Evolutionary conservation across 768 basidiomycete species (phyloP), one percentile per base, ranked within the genome.

Genomic region (Phlegmacium glaucopus): DNA sequence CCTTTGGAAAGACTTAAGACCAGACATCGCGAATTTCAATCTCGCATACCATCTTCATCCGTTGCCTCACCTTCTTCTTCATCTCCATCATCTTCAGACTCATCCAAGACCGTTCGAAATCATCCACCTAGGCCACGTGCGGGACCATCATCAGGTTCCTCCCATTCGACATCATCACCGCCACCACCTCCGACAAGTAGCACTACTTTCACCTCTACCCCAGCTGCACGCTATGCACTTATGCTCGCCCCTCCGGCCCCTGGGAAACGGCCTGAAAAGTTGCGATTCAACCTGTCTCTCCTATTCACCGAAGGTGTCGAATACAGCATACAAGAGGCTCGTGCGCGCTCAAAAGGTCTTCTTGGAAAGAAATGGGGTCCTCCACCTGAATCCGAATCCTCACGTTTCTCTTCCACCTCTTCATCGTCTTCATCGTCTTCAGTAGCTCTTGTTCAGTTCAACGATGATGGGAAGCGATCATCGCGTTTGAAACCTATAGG

Each of bases 1-100:
- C 94, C 95, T 3, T 60, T 89, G 16, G 91, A 91, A 56, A 78
- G 91, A 39, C 74, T 99, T 36, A 93, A 92, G 69, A 82, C 76
- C 35, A 75, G 84, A 45, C 90, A 93, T 60, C 72, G 80, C 28
- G 87, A 90, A 25, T 97, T 95, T 63, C 83, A 87, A 55, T 73
- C 59, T 58, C 82, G 82, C 48, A 61, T 75, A 37, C 64, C 80
- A 64, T 53, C 61, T 28, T 49, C 59, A 6, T 60, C 54, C 9
- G 35, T 61, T 25, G 56, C 53, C 25, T 61, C 69, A 2, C 58
- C 72, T 1, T 61, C 70, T 13, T 61, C 71, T 15, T 56, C 67
- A 15, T 49, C 61, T 15, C 44, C 54, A 26, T 47, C 62, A 55
- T 42, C 64, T 41, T 56, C 50, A 11, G 37, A 55, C 13, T 35